Percentiles rank a stretch among this genome's conserved stretches.
phyloP scores from a whole-genome alignment of 75 land plant species.

The Selaginella moellendorffii region DNA sequence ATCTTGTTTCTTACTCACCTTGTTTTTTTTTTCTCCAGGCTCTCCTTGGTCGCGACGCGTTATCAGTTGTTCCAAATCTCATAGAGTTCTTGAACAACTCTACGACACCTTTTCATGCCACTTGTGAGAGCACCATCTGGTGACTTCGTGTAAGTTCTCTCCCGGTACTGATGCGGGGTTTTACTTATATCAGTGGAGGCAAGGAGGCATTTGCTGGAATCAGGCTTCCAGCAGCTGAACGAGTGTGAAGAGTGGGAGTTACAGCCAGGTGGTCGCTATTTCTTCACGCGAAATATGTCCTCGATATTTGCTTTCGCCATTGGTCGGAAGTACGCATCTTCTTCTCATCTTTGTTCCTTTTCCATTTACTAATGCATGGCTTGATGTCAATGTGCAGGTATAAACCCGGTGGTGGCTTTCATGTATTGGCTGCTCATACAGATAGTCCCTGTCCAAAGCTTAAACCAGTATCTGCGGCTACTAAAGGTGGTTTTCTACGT shows the following conservation, averaged over 20 bases:
- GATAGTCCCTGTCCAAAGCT: constrained; percentile 6
- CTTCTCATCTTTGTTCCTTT: not conserved
- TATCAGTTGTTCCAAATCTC: constrained; percentile 48
- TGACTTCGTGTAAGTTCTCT: not conserved
- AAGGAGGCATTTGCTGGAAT: constrained; percentile 48
- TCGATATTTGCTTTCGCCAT: constrained; percentile 79
- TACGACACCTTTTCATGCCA: constrained; percentile 94
- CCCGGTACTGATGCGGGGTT: no score
- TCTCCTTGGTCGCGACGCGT: not conserved
- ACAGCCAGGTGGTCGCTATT: constrained; percentile 83
- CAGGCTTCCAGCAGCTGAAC: constrained; percentile 66
- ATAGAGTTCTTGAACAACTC: constrained; percentile 78
- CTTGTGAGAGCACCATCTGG: constrained; percentile 29
- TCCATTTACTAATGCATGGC: not conserved
- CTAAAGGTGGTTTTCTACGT: not conserved
- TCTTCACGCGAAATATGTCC: constrained; percentile 92
- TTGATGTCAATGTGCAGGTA: constrained; percentile 40
- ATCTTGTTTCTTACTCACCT: not conserved
- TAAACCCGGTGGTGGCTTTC: constrained; percentile 7
- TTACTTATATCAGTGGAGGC: constrained; percentile 56
- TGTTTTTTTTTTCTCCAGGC: not conserved
- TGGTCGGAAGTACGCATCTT: constrained; percentile 58
- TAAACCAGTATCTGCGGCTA: not conserved
- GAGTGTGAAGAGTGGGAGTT: constrained; percentile 92
- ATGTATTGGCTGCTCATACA: constrained; percentile 2